These are phyloP conservation scores for Ananas comosus DNA, from an alignment of 176 grass and related monocot genomes.

Conservation along the genomic window DNA sequence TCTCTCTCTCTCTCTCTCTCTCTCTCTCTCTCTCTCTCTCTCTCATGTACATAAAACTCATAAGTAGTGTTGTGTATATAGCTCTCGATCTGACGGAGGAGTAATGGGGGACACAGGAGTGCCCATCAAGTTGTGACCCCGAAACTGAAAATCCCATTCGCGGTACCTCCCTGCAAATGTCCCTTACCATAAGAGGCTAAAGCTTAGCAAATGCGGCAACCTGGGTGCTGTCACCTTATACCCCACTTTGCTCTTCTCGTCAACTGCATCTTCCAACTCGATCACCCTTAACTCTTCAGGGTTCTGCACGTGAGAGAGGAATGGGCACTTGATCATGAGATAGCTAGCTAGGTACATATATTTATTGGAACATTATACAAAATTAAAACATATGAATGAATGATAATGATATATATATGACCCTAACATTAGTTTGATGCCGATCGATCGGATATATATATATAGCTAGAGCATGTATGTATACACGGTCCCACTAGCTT, in stretches of 20 bases:
- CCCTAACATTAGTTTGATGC: too few species aligned
- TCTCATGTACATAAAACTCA: background rate
- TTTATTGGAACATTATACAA: too few species aligned
- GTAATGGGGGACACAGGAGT: conserved; percentile 16
- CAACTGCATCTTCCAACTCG: background rate
- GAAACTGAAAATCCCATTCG: conserved; percentile 42
- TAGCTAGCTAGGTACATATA: too few species aligned
- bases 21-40: too few species aligned
- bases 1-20: too few species aligned
- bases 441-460: too few species aligned
- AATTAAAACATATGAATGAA: too few species aligned
- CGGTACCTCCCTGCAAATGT: conserved; percentile 24
- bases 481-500: too few species aligned
- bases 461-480: too few species aligned
- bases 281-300: background rate
- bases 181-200: conserved; percentile 22
- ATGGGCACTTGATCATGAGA: conserved; percentile 1
- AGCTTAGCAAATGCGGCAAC: conserved; percentile 5
- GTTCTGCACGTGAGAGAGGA: conserved; percentile 25
- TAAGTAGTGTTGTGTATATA: background rate
- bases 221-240: conserved; percentile 10
- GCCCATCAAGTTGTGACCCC: conserved; percentile 20
- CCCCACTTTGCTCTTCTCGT: conserved; percentile 1
- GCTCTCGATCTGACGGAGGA: conserved; percentile 19
- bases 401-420: too few species aligned